Evolutionary conservation across 352 stramenopile species (phyloP).

Genomic region (Phytophthora citrophthora): DNA sequence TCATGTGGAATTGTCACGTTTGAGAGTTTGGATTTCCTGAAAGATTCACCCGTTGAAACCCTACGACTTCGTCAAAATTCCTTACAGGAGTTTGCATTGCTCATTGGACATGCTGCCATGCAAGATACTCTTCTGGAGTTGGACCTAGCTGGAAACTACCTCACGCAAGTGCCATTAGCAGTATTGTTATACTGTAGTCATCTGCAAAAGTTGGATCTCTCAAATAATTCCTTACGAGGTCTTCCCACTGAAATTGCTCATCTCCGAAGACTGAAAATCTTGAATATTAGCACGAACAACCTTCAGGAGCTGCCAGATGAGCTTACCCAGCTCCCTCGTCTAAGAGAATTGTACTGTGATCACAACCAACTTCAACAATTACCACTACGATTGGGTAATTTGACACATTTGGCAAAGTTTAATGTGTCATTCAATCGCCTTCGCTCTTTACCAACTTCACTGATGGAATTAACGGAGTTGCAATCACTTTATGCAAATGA

Average conservation of each 20-base stretch:
- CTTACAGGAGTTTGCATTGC: slow-evolving; percentile 48
- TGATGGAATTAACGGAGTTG: slow-evolving; percentile 47
- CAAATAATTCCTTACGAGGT: slow-evolving; percentile 45
- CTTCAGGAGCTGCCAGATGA: slow-evolving; percentile 50
- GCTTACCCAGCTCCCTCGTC: slow-evolving; percentile 36
- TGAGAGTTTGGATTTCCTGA: slow-evolving; percentile 53
- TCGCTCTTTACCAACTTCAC: slow-evolving; percentile 52
- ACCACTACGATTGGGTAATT: slow-evolving; percentile 41
- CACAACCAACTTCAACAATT: slow-evolving; percentile 46
- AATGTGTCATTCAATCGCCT: slow-evolving; percentile 60
- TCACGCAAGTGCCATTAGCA: slow-evolving; percentile 48
- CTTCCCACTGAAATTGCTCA: slow-evolving; percentile 50
- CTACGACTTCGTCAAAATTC: slow-evolving; percentile 51
- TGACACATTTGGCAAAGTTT: slow-evolving; percentile 44
- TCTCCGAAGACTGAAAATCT: slow-evolving; percentile 40
- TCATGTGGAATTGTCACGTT: slow-evolving; percentile 53
- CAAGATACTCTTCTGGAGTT: slow-evolving; percentile 59
- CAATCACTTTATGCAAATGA: slow-evolving; percentile 50
- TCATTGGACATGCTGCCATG: slow-evolving; percentile 44
- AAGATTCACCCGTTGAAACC: slow-evolving; percentile 43
- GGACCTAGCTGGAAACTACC: slow-evolving; percentile 37
- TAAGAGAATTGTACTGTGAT: slow-evolving; percentile 47
- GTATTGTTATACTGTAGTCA: slow-evolving; percentile 46
- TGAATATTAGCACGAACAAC: slow-evolving; percentile 53
- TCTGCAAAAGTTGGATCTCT: slow-evolving; percentile 53